Evolutionary conservation across 768 basidiomycete genomes (phyloP), one percentile per base, ranked within the genome.

Genomic region (Phlebiopsis gigantea): DNA sequence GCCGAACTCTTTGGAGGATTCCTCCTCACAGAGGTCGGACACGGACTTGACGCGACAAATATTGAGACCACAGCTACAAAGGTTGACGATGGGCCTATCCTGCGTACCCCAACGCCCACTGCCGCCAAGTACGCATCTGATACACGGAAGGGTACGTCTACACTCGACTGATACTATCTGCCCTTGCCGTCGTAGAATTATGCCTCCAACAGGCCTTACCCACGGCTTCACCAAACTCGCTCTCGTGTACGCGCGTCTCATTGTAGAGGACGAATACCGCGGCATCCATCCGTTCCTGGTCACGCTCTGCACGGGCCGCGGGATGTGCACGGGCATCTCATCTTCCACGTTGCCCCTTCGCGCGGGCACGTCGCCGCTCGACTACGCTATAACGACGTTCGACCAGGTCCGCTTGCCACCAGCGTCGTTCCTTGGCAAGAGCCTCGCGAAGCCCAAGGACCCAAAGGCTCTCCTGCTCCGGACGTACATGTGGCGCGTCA

Each of bases 321-420:
- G 53, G 17, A 54, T 61, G 43, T 42, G 26, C 29, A 6, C 43
- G 6, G 54, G 49, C 28, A 46, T 49, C 28, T 22, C 49, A 24
- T 41, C 25, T 28, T 29, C 26, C 22, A 21, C 56, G 9, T 19
- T 56, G 24, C 48, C 61, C 24, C 65, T 66, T n/a, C 55, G 55
- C 8, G 60, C 63, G 19, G 65, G 65, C 44, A 65, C 65, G 51
- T 54, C 53, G 5, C 56, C 59, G 17, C 62, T 68, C 9, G 60
- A 54, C 26, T 54, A 14, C 26, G 53, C 53, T 9, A 54, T 54
- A 22, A 54, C 53, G 6, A 43, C 3, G 28, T 66, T 34, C 55
- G 56, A 57, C 64, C 65, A 49, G 55, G 61, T 24, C 58, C 65
- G 14, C 56, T 21, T 54, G 19, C 53, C 53, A 5, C 53, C 53